Evolutionary conservation across 257 asterid genomes (phyloP).

Genomic region (Nicotiana obtusifolia): DNA sequence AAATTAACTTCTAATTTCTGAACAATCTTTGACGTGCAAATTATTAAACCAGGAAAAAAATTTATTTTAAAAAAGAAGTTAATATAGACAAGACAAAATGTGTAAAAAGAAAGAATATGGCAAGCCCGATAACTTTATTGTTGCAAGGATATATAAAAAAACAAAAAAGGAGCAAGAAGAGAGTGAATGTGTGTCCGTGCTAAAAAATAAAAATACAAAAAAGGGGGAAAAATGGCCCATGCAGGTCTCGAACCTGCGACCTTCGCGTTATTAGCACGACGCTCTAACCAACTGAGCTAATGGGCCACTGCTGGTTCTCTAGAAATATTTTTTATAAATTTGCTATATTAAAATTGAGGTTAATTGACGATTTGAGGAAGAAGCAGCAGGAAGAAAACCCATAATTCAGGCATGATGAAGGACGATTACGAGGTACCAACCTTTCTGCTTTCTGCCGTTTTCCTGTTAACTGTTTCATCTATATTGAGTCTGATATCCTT

Average conservation of each 20-base stretch:
- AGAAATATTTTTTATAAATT: fast-evolving
- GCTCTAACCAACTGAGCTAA: slow-evolving; percentile 44
- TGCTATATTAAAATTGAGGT: not conserved
- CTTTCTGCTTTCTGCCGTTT: not conserved
- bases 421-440: slow-evolving; percentile 32
- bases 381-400: not conserved
- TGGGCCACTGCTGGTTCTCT: not conserved
- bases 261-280: slow-evolving; percentile 44
- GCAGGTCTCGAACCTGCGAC: slow-evolving; percentile 46
- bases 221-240: slow-evolving; percentile 17
- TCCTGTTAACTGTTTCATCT: not conserved
- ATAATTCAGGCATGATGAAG: slow-evolving; percentile 9
- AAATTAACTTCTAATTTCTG: not conserved
- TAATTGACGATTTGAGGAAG: not conserved
- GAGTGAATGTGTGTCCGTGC: not conserved
- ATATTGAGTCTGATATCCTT: not conserved
- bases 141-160: not conserved
- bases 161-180: not conserved
- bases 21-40: not conserved
- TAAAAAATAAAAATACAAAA: too few relatives aligned
- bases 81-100: not conserved
- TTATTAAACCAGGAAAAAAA: not conserved
- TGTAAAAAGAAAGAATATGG: not conserved
- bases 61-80: not conserved
- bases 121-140: not conserved